These are phyloP conservation scores for Westerdykella sp. DNA, from an alignment of 2,329 filamentous ascomycete genomes.

Conservation along the genomic window DNA sequence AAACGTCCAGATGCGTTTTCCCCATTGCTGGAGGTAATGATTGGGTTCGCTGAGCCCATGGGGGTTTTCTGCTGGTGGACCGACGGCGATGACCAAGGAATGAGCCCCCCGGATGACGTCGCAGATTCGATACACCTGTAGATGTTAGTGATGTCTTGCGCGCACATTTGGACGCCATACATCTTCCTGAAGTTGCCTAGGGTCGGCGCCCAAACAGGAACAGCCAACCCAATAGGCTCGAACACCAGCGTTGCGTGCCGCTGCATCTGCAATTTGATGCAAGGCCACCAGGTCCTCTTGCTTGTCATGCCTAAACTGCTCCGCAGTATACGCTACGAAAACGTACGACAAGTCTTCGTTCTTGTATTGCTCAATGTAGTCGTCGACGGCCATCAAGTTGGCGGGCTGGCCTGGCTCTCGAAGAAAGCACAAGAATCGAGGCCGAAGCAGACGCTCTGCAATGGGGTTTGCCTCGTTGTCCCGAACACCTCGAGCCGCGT, in stretches of 20 bases:
- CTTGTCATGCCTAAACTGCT: constrained; percentile 31
- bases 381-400: constrained; percentile 20
- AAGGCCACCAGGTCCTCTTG: constrained; percentile 24
- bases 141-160: background rate
- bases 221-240: constrained; percentile 42
- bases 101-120: constrained; percentile 42
- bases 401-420: constrained; percentile 12
- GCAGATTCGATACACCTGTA: constrained; percentile 40
- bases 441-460: constrained; percentile 21
- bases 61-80: constrained; percentile 18
- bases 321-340: constrained; percentile 40
- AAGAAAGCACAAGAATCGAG: constrained; percentile 27
- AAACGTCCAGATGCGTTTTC: constrained; percentile 43
- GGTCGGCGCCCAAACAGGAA: constrained; percentile 37
- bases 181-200: constrained; percentile 26
- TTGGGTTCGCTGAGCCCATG: constrained; percentile 17
- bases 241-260: constrained; percentile 34
- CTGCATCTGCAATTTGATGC: constrained; percentile 35
- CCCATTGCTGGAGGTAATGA: constrained; percentile 40
- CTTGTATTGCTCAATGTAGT: constrained; percentile 20
- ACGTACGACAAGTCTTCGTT: constrained; percentile 29
- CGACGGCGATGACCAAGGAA: constrained; percentile 40
- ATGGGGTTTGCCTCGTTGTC: constrained; percentile 17
- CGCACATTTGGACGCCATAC: constrained; percentile 5
- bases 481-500: constrained; percentile 3